phyloP scores from a whole-genome alignment of 495 filamentous ascomycete species.

The Annulohypoxylon nitens region DNA sequence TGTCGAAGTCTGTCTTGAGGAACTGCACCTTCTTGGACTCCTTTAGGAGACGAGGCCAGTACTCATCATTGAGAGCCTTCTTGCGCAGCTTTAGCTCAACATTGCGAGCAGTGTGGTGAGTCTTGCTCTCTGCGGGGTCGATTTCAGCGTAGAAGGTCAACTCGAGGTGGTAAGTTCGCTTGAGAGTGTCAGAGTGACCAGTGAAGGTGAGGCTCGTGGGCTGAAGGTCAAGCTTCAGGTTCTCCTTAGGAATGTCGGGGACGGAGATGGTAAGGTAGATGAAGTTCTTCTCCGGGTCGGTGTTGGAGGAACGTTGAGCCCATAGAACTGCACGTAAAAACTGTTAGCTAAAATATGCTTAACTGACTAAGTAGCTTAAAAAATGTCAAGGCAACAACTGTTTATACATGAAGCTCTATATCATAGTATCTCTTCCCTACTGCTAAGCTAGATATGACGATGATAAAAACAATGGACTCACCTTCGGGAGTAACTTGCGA shows the following conservation, averaged over 20 bases:
- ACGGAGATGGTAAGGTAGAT: slow-evolving; percentile 91
- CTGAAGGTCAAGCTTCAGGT: slow-evolving; percentile 83
- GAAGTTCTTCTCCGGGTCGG: slow-evolving; percentile 87
- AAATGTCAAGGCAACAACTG: background rate
- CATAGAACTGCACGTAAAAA: slow-evolving; percentile 77
- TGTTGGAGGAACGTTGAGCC: slow-evolving; percentile 92
- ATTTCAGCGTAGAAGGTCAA: slow-evolving; percentile 95
- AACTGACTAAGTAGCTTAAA: background rate
- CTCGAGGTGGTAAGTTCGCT: slow-evolving; percentile 85
- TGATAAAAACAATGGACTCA: slow-evolving; percentile 19
- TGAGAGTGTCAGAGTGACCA: slow-evolving; percentile 80
- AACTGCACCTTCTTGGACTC: slow-evolving; percentile 90
- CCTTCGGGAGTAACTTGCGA: slow-evolving; percentile 53
- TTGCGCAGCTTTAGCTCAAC: slow-evolving; percentile 92
- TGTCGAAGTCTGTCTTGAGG: slow-evolving; percentile 99
- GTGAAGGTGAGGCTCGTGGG: slow-evolving; percentile 82
- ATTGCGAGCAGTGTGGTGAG: slow-evolving; percentile 84
- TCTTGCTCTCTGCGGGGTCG: slow-evolving; percentile 82
- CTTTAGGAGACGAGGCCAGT: slow-evolving; percentile 95
- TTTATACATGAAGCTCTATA: background rate
- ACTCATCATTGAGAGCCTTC: slow-evolving; percentile 92
- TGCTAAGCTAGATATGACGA: slow-evolving; percentile 3
- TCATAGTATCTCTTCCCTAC: background rate
- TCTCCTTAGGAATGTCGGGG: slow-evolving; percentile 77
- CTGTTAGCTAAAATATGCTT: slow-evolving; percentile 37